Evolutionary conservation across 1,139 yeast species (phyloP), one percentile per base, ranked within the genome.

Genomic region (Taiozyma sp.): DNA sequence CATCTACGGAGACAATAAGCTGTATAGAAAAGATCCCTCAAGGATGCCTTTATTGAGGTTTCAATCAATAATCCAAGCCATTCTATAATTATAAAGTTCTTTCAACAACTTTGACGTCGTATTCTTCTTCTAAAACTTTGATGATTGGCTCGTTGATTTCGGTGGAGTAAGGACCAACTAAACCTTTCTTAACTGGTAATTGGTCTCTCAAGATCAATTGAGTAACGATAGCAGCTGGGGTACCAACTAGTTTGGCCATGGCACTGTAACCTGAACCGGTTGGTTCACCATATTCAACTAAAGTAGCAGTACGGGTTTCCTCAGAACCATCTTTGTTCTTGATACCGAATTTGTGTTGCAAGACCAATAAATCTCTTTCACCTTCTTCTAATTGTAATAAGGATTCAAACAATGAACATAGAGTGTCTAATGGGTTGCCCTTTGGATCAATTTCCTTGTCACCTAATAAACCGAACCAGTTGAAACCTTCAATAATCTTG

Each of bases 221-320:
- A 57, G 87, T 79, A 43, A 98, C 99, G 70, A 93, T 96, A 54
- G 97, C 97, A 74, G 97, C 93, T 61, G 99, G 99, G 60, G 91
- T 95, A 76, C 99, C 99, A 54, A 93, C 99, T 62, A 90, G 80
- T 70, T 93, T 92, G 62, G 99, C 99, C 99, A 93, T 93, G 48
- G 98, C 92, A 45, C 97, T 87, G 82, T 92, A 93, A 53, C 98
- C 97, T 54, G 87, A 82, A 54, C 97, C 96, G 58, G 88, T 83
- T 65, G 90, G 90, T 64, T 81, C 84, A 76, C 99, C 99, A 72
- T 88, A 90, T 73, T 91, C 97, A 48, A 91, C 93, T 70, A 93
- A 79, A 57, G 99, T 93, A 30, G 98, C 87, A 54, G 98, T 92
- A 79, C 98, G 90, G 59, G 85, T 80, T 76, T 93, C 98, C 53